Percentiles rank a stretch among this genome's conserved stretches.
phyloP scores from a whole-genome alignment of 139 green algal species.

The Chlamydomonas sphaeroides region DNA sequence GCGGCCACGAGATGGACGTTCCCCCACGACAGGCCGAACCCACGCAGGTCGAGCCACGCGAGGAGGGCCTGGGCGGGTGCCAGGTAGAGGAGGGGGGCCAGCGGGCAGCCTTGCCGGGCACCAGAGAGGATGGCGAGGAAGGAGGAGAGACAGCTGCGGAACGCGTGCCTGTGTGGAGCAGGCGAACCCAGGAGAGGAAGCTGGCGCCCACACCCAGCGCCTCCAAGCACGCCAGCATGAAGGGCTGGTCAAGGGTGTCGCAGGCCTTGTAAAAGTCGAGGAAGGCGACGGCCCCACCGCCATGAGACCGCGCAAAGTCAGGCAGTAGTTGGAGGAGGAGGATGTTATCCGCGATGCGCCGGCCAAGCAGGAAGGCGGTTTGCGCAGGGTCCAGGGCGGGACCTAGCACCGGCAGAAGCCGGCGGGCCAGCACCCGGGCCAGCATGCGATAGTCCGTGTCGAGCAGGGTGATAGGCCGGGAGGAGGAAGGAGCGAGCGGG shows the following conservation, averaged over 20 bases:
- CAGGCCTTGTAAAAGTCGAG: conserved; percentile 51
- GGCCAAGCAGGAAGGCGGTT: no score
- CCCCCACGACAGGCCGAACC: no score
- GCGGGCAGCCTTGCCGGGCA: conserved; percentile 45
- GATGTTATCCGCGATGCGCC: not conserved
- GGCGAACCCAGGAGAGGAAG: conserved; percentile 31
- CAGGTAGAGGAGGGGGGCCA: conserved; percentile 19
- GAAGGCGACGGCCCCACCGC: not conserved
- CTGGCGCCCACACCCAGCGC: conserved; percentile 26
- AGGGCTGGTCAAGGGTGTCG: conserved; percentile 40
- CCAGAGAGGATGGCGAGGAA: conserved; percentile 8
- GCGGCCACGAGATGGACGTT: no score
- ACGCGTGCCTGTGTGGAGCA: conserved; percentile 18
- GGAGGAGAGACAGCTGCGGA: not conserved
- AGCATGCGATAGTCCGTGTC: not conserved
- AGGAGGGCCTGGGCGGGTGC: not conserved
- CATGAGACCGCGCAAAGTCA: not conserved
- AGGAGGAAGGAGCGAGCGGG: no score
- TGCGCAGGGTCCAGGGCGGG: no score
- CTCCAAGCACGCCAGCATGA: conserved; percentile 28
- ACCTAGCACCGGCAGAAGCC: no score
- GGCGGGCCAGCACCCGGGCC: no score
- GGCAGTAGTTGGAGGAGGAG: not conserved
- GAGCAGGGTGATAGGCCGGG: not conserved
- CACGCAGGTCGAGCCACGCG: not conserved